A percentile compares a stretch with the other conserved stretches of the same genome.
Evolutionary conservation across 192 early-diverging fungal genomes (phyloP).

Genomic region (Lobosporangium transversale): DNA sequence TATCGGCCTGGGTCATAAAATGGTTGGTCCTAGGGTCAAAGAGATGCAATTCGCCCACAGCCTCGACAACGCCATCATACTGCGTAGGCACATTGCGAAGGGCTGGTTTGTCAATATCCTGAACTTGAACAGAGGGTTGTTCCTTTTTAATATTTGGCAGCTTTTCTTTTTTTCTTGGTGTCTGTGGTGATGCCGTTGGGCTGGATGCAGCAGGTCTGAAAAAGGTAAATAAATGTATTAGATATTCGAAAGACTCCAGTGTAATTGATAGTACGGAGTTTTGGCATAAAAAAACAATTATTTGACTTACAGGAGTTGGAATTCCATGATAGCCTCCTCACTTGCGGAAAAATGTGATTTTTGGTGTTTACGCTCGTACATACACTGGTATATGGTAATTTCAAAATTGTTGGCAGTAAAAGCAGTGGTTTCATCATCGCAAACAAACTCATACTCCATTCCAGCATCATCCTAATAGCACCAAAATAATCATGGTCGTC

Average conservation of each 20-base stretch:
- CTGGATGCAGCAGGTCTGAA: too few species aligned
- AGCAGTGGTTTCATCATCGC: conserved; percentile 52
- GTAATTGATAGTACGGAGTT: too few species aligned
- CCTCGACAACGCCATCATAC: conserved; percentile 60
- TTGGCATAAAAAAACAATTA: too few species aligned
- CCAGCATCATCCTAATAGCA: conserved; percentile 48
- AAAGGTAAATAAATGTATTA: too few species aligned
- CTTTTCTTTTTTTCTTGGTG: conserved; percentile 16
- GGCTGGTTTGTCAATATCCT: conserved; percentile 34
- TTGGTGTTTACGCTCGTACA: conserved; percentile 66
- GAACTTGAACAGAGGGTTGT: conserved; percentile 9
- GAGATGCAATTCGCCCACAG: conserved; percentile 69
- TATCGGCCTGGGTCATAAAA: conserved; percentile 64
- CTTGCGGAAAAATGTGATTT: conserved; percentile 58
- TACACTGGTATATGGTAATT: conserved; percentile 68
- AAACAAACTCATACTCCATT: conserved; percentile 58
- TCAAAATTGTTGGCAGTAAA: conserved; percentile 64
- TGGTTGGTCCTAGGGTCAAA: conserved; percentile 65
- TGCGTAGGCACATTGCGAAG: conserved; percentile 37
- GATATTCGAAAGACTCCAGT: too few species aligned
- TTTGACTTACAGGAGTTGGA: conserved; percentile 49
- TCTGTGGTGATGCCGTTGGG: not conserved
- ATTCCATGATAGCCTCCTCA: conserved; percentile 64
- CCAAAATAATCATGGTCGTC: conserved; percentile 1
- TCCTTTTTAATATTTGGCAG: conserved; percentile 12